Base-by-base conservation (phyloP, 2,329 filamentous ascomycete species). In the Nigrograna mackinnonii region DNA sequence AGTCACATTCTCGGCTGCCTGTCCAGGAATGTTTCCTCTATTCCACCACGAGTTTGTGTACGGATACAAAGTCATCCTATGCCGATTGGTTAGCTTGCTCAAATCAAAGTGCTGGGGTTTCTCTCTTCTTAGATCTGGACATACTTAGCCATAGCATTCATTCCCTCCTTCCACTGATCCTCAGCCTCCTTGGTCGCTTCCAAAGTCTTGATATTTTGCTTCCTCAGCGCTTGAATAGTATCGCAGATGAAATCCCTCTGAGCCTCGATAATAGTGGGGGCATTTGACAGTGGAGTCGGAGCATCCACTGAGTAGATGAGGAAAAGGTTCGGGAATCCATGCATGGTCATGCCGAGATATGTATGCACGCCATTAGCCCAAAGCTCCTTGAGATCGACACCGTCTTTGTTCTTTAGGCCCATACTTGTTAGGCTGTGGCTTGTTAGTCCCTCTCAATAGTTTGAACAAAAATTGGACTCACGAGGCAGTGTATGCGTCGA, bases 201-300 rank as follows among this genome's bases (percentile, higher is more conserved):
- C 35, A 72, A 55, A 9, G 49, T 54, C 31, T 54, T 59, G 21
- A 63, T 51, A 4, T 58, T 58, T 31, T 67, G 52, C 13, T 43
- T 41, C 21, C 55, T 46, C 18, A 58, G 39, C 45, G 58, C 58
- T 31, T 57, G 16, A 37, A 75, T 67, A 6, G 60, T 59, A 22
- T 69, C 65, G 41, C 67, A 57, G 21, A 72, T 64, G 40, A 66
- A 70, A 32, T 72, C 66, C 18, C 58, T 60, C 49, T 75, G 71
- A 31, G 59, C 55, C 45, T 73, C 69, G 12, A 72, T 48, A 43
- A 67, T 70, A 7, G 62, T 67, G 1, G 71, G 68, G 2, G 70
- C 71, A 40, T 74, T 74, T 41, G 72, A 68, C 47, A 74, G 64
- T 5, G 71, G 66, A 2, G 71, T 75, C 0, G 71, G 72, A 2